Evolutionary conservation across 2,329 filamentous ascomycete genomes (phyloP).

Genomic region (Xylariomycetidae sp.): DNA sequence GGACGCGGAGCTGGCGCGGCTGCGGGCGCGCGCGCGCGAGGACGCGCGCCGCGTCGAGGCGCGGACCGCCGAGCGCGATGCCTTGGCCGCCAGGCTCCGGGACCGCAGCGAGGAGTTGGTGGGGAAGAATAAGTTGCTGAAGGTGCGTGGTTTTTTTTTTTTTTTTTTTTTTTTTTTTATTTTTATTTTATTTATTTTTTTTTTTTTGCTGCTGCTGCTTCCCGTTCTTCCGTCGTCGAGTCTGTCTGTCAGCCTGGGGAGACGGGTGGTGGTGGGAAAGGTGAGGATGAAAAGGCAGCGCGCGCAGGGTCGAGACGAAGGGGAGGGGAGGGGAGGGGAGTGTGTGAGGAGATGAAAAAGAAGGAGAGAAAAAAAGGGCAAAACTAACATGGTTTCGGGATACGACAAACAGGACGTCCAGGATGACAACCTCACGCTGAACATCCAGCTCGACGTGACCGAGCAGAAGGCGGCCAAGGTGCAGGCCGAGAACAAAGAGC

Average conservation of each 20-base stretch:
- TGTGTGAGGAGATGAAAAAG: no score
- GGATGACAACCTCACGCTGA: slow-evolving; percentile 84
- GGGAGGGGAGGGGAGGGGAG: no score
- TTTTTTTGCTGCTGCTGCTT: background rate
- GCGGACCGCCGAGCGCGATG: slow-evolving; percentile 56
- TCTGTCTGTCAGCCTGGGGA: no score
- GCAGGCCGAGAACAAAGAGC: slow-evolving; percentile 76
- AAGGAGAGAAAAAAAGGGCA: no score
- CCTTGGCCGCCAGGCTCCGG: slow-evolving; percentile 59
- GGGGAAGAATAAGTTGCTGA: slow-evolving; percentile 76
- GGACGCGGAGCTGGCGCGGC: slow-evolving; percentile 56
- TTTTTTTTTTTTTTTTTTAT: slow-evolving; percentile 1
- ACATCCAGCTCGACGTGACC: slow-evolving; percentile 80
- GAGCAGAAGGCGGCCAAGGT: slow-evolving; percentile 70
- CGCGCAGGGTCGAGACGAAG: no score
- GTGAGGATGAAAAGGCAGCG: no score
- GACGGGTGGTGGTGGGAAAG: no score
- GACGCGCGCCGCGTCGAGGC: slow-evolving; percentile 56
- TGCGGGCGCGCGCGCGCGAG: slow-evolving; percentile 54
- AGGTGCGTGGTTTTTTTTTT: slow-evolving; percentile 40
- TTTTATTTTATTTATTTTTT: background rate
- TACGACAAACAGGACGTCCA: slow-evolving; percentile 88
- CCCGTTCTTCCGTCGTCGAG: no score
- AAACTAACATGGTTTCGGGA: no score
- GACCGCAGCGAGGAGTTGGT: slow-evolving; percentile 82